Conservation (phyloP, 805 yeast genomes). For the Yarrowia deformans region DNA sequence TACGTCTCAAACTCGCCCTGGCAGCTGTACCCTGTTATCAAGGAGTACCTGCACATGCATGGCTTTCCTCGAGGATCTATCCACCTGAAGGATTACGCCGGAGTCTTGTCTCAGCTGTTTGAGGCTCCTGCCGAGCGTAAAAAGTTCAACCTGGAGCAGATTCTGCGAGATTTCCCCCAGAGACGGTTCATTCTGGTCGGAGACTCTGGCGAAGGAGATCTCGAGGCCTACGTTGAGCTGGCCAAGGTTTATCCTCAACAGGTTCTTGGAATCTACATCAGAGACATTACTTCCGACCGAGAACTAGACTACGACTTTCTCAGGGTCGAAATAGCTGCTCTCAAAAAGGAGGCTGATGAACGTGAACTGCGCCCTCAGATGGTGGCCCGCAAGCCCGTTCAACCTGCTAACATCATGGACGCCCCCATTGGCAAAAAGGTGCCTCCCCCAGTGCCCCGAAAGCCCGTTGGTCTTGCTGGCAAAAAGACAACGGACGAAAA, state of each 20-base stretch:
- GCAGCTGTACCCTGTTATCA: conserved; percentile 73
- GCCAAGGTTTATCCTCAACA: conserved; percentile 68
- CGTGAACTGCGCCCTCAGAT: not conserved
- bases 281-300: conserved; percentile 63
- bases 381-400: conserved; percentile 29
- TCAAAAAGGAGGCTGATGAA: conserved; percentile 10
- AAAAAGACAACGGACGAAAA: not conserved
- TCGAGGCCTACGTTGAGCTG: conserved; percentile 85
- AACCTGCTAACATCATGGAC: conserved; percentile 30
- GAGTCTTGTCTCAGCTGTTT: conserved; percentile 79
- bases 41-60: conserved; percentile 61
- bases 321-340: conserved; percentile 41
- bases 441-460: conserved; percentile 47
- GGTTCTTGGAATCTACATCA: conserved; percentile 75
- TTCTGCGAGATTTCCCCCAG: conserved; percentile 74
- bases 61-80: conserved; percentile 81
- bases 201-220: conserved; percentile 94
- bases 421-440: conserved; percentile 17
- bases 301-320: conserved; percentile 45
- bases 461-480: conserved; percentile 45
- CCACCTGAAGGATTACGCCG: conserved; percentile 85
- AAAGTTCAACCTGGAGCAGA: conserved; percentile 64
- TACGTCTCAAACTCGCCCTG: conserved; percentile 97
- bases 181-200: conserved; percentile 87
- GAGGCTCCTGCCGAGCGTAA: conserved; percentile 89